A percentile compares a stretch with the other conserved stretches of the same genome.
Conservation (phyloP, 495 filamentous ascomycete species). For the Lepidopterella palustris region DNA sequence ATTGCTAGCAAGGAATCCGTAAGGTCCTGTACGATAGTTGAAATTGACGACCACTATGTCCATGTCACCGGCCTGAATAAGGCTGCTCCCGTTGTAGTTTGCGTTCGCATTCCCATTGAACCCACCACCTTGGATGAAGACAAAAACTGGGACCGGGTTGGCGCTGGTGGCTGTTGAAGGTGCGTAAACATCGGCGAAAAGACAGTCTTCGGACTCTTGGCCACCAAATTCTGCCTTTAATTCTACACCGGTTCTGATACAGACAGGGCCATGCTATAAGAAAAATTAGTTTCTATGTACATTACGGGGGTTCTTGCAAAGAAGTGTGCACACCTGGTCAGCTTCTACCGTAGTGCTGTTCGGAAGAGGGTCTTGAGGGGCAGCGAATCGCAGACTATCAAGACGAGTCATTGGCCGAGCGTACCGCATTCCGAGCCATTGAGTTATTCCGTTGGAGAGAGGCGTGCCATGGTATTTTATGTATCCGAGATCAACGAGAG, state of each 20-base stretch:
- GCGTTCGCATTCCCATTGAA: constrained; percentile 58
- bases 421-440: constrained; percentile 63
- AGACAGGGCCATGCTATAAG: constrained; percentile 45
- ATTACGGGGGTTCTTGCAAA: no score
- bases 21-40: constrained; percentile 65
- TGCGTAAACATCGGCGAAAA: constrained; percentile 68
- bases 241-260: constrained; percentile 8
- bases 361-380: constrained; percentile 49
- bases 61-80: constrained; percentile 52
- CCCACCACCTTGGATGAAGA: constrained; percentile 74
- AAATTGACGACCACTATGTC: constrained; percentile 66
- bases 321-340: constrained; percentile 23
- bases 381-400: constrained; percentile 52
- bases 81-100: constrained; percentile 57
- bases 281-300: no score
- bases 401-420: constrained; percentile 48
- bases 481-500: constrained; percentile 30
- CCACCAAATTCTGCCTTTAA: constrained; percentile 15
- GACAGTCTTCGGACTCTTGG: constrained; percentile 57
- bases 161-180: constrained; percentile 46
- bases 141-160: constrained; percentile 58
- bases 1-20: constrained; percentile 63
- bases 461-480: constrained; percentile 24
- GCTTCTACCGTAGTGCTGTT: constrained; percentile 42
- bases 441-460: constrained; percentile 43